Conservation (phyloP, 306 rosid species). For the Begonia fuchsioides region DNA sequence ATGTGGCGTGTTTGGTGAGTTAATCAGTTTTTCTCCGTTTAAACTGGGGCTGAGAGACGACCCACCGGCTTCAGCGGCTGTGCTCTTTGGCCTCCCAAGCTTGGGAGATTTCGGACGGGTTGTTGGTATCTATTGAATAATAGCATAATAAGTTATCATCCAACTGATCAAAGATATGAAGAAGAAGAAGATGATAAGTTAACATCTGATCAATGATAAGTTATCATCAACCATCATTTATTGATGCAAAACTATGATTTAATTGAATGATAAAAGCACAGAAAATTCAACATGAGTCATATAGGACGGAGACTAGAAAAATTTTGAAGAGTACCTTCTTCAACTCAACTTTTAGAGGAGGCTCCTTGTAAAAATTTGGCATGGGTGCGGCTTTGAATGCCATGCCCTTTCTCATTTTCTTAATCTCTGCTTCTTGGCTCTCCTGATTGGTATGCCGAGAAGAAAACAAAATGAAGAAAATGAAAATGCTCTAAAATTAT, state of each 20-base stretch:
- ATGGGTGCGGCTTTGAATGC: constrained; percentile 81
- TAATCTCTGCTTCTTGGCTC: constrained; percentile 71
- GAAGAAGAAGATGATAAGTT: constrained; percentile 1
- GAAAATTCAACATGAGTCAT: too few species aligned
- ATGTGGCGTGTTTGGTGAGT: constrained; percentile 21
- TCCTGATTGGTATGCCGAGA: too few species aligned
- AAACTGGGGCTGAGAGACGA: constrained; percentile 31
- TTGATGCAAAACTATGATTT: too few species aligned
- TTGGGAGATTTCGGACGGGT: constrained; percentile 89
- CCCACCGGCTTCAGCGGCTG: constrained; percentile 34
- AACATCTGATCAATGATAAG: too few species aligned
- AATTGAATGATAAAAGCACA: too few species aligned
- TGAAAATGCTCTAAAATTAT: too few species aligned
- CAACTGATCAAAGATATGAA: constrained; percentile 2
- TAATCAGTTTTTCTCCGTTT: constrained; percentile 27
- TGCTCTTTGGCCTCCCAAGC: constrained; percentile 65
- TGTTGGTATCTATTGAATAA: constrained; percentile 49
- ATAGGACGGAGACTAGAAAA: too few species aligned
- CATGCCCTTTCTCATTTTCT: constrained; percentile 67
- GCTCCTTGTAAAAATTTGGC: constrained; percentile 93
- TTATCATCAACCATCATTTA: not conserved
- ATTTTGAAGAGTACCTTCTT: constrained; percentile 43
- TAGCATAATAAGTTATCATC: constrained; percentile 9
- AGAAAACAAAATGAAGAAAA: too few species aligned
- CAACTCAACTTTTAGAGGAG: constrained; percentile 73